These are phyloP conservation scores for Euphorbia peplus DNA, from an alignment of 345 rosid species.

Conservation along the genomic window DNA sequence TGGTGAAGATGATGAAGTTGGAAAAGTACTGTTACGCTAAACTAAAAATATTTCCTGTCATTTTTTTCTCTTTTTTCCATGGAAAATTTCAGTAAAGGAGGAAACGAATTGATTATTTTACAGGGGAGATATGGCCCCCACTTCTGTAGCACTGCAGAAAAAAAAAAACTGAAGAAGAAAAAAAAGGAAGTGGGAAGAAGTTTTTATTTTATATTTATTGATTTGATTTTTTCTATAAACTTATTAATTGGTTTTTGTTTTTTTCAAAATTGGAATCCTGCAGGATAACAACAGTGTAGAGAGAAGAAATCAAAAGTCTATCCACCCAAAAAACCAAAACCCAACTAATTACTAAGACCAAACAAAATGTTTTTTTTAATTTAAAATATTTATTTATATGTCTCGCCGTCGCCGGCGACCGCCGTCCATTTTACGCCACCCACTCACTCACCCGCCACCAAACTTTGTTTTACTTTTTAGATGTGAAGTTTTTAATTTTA, in stretches of 20 bases:
- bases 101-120: neutral
- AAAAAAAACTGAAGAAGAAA: neutral
- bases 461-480: neutral
- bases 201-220: neutral
- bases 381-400: neutral
- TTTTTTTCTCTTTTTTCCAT: neutral
- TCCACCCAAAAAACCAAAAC: slow-evolving; percentile 1
- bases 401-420: neutral
- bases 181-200: neutral
- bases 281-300: neutral
- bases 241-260: neutral
- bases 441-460: slow-evolving; percentile 2
- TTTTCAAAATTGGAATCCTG: neutral
- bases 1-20: neutral
- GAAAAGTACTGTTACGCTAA: too few relatives aligned
- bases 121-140: neutral
- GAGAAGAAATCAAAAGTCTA: neutral
- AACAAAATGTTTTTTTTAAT: neutral
- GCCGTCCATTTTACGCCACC: neutral
- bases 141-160: neutral
- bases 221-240: neutral
- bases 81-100: neutral
- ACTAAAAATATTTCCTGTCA: too few relatives aligned
- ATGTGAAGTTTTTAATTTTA: neutral
- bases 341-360: neutral